Evolutionary conservation across 2,329 filamentous ascomycete species (phyloP), one percentile per base, ranked within the genome.

Genomic region (Aspergillus sp.): DNA sequence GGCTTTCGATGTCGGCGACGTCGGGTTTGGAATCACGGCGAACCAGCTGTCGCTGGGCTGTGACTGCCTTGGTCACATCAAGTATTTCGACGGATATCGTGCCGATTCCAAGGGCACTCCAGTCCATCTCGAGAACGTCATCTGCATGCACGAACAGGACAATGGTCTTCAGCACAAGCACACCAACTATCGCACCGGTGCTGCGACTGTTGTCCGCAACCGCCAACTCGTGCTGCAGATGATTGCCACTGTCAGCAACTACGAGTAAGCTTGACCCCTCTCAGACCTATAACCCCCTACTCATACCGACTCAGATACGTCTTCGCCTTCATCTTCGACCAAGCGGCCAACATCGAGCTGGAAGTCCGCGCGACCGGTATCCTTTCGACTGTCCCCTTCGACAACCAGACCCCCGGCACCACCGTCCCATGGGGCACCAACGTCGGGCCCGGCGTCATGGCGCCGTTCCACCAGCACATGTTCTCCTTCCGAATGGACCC

Each of bases 391-490:
- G 81, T 86, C 46, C 84, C 84, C 1, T 84, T 88, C 57, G 85
- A 88, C 56, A 73, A 75, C 45, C 60, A 70, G n/a, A 80, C 84
- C 0, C 47, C 41, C 51, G 84, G 82, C 22, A 68, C 85, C 38
- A 79, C 80, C 4, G 84, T 88, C 0, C 82, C 84, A 2, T 88
- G 82, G 74, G 86, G 85, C 32, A 89, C 85, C 0, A 81, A 87
- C 44, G 85, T 89, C 2, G 84, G 86, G 49, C 85, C 85, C 0
- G 85, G 85, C 33, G 85, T 87, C 8, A 79, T 90, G 33, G 87
- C 85, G 0, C 76, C 78, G 0, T 83, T 87, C 69, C 88, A 91
- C 64, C 88, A 92, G 65, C 88, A 91, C 70, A 85, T 90, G 66
- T 90, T 92, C 73, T 85, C 81, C 4, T 76, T 86, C 13, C 81